Conservation (phyloP, 2,329 filamentous ascomycete species). For the Trichophyton mentagrophytes region DNA sequence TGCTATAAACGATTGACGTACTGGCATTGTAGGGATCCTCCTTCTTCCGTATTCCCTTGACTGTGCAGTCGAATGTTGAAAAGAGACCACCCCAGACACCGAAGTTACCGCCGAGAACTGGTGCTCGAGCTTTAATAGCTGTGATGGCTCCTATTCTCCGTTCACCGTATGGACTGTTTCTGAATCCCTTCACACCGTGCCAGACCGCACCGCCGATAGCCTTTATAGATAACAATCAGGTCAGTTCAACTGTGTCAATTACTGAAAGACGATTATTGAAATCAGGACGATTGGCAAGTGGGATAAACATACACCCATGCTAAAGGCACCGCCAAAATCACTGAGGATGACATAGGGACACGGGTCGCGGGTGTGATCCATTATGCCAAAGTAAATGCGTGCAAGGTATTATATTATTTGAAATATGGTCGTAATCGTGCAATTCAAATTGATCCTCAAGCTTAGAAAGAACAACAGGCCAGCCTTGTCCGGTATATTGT, state of each 20-base stretch:
- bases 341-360: slow-evolving; percentile 94
- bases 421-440: not conserved
- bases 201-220: slow-evolving; percentile 73
- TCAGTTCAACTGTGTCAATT: not conserved
- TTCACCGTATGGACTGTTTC: slow-evolving; percentile 84
- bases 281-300: slow-evolving; percentile 1
- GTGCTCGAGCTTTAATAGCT: slow-evolving; percentile 92
- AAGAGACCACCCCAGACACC: slow-evolving; percentile 96
- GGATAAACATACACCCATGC: slow-evolving; percentile 69
- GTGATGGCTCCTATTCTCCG: slow-evolving; percentile 90
- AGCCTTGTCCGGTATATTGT: not conserved
- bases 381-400: slow-evolving; percentile 23
- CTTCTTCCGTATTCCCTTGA: slow-evolving; percentile 89
- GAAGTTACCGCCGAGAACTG: slow-evolving; percentile 93
- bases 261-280: slow-evolving; percentile 5
- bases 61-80: slow-evolving; percentile 89
- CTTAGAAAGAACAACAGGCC: not conserved
- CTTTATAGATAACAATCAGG: slow-evolving; percentile 28
- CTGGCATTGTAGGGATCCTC: slow-evolving; percentile 96
- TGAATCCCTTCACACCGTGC: slow-evolving; percentile 93
- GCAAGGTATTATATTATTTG: not conserved
- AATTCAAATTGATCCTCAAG: not conserved
- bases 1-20: slow-evolving; percentile 23
- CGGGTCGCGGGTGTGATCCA: slow-evolving; percentile 95
- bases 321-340: slow-evolving; percentile 94